A percentile compares a stretch with the other conserved stretches of the same genome.
phyloP scores from a whole-genome alignment of 2,329 filamentous ascomycete genomes.

The Akanthomyces lecanii region DNA sequence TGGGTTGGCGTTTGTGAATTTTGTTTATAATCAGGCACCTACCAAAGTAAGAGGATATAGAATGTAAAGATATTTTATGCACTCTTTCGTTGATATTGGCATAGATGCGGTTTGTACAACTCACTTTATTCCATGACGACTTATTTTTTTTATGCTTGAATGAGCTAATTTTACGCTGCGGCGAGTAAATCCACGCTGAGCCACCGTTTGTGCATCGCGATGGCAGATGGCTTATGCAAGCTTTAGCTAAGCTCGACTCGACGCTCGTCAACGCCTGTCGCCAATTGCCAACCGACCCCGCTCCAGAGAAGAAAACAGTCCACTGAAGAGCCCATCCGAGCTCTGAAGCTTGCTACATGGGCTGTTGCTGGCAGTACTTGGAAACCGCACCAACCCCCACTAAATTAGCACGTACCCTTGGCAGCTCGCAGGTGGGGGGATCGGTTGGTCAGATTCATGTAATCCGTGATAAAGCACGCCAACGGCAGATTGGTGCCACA shows the following conservation, averaged over 20 bases:
- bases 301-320: no score
- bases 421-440: neutral
- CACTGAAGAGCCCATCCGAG: no score
- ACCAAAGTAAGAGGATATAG: neutral
- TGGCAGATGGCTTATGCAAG: slow-evolving; percentile 23
- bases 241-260: slow-evolving; percentile 25
- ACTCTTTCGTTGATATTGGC: no score
- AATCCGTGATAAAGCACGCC: slow-evolving; percentile 9
- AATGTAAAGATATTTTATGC: neutral
- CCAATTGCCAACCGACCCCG: no score
- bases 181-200: no score
- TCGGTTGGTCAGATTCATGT: slow-evolving; percentile 16
- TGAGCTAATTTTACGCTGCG: no score
- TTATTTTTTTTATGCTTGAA: no score
- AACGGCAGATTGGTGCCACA: neutral
- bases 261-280: slow-evolving; percentile 6
- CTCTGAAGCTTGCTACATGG: no score
- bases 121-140: no score
- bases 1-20: neutral
- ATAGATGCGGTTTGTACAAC: no score
- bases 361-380: neutral
- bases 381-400: neutral
- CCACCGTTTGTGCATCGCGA: neutral
- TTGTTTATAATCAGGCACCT: neutral
- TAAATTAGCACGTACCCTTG: neutral